Evolutionary conservation across 768 basidiomycete species (phyloP), one percentile per base, ranked within the genome.

Genomic region (Sarcodon sp.): DNA sequence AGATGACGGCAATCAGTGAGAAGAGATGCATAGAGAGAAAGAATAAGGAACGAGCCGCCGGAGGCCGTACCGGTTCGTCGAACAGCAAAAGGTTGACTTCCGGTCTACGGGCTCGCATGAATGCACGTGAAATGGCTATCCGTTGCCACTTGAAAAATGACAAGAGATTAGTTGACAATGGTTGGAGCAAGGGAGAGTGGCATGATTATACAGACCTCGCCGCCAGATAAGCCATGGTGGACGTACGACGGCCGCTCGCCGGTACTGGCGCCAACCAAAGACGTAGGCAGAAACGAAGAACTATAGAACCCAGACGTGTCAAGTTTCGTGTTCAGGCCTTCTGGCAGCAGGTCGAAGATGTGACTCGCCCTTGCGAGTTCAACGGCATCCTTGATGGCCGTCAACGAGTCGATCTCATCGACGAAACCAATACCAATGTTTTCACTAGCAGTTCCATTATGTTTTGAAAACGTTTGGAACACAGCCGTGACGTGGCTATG

Each of bases 381-480:
- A 36, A 90, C 64, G n/a, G 89, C 88, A 15, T 66, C 64, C 50
- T 75, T 68, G 47, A 92, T 69, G 9, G 77, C 75, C 3, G 68
- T 64, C 12, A 71, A 69, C 46, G 76, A 72, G 34, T 70, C 65
- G 52, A 90, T 62, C 54, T 78, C 74, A 11, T 75, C 73, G 15
- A 91, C 75, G 55, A 73, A 76, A 15, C 90, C 89, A 3, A 92
- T 66, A n/a, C 89, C 90, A 31, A 90, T 79, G 59, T 93, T 93
- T 60, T 90, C 86, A 52, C 79, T 71, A 13, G 89, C 71, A 0
- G 87, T 80, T 5, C 80, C 72, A 56, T 77, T 80, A 60, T 84
- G 89, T 59, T 82, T 82, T 45, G 83, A 81, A 62, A 90, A 91
- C 38, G 80, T 80, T 62, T 93, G 90, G 63, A 93, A 87, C 15